Evolutionary conservation across 306 rosid species (phyloP), one percentile per base, ranked within the genome.

Genomic region (Casuarina cunninghamiana): DNA sequence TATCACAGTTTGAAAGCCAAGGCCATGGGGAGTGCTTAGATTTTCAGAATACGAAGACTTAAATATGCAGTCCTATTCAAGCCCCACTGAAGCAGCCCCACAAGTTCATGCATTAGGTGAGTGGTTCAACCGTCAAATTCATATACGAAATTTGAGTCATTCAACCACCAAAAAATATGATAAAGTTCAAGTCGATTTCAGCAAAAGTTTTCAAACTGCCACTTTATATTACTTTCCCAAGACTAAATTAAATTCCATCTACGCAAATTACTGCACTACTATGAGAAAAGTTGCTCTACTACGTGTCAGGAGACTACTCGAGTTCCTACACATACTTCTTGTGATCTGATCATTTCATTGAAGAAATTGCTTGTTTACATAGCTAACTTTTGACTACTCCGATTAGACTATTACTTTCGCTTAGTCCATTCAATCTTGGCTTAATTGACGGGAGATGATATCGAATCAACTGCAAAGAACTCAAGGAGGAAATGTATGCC

Each of bases 371-470:
- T 67, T 67, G 71, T 32, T 67, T 42, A 3, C 51, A 10, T 48
- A 13, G 50, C 71, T 17, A 42, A 17, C 71, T 41, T 26, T 67
- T 67, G 71, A 67, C 48, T 26, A 37, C 35, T 6, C 35, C 69
- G 10, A 19, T 12, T 62, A 62, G 44, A 37, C 69, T 5, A 37
- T 26, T 11, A 12, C 69, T 44, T 62, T 35, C 35, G 5, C 10
- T 19, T 67, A 17, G 35, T 41, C 71, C 42, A 44, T 41, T 67
- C 50, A 42, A 4, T 42, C 71, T 32, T 67, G 51, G 50, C 71
- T 66, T 66, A 66, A 42, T 42, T n/a, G 43, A 67, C 71, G 15
- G 15, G 71, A 66, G 71, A 67, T 3, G 26, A 41, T 42, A 66
- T 17, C 6, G 17, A 42, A 43, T 17, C 5, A 17, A 67, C 49